A percentile compares a stretch with the other conserved stretches of the same genome.
Conservation (phyloP, 73 alveolate species). For the Paramecium sexaurelia region DNA sequence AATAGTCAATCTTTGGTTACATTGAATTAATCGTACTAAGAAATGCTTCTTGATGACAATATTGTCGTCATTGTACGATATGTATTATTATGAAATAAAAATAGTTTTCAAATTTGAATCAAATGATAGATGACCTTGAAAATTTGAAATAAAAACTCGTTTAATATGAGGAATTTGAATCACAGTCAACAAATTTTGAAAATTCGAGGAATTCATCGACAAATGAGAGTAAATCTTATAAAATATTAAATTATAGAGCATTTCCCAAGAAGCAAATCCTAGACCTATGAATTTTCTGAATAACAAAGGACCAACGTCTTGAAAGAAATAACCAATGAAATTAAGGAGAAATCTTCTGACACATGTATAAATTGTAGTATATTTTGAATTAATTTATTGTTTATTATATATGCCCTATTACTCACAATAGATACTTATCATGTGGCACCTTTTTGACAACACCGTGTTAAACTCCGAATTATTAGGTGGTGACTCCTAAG, state of each 20-base stretch:
- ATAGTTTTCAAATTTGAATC: neutral
- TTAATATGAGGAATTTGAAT: neutral
- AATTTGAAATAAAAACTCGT: neutral
- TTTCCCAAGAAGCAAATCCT: neutral
- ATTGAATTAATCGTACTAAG: neutral
- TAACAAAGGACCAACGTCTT: neutral
- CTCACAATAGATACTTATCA: conserved; percentile 59
- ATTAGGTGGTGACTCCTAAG: conserved; percentile 1
- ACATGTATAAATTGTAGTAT: conserved; percentile 27
- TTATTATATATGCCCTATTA: neutral
- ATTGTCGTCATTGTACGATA: neutral
- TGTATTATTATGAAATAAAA: neutral
- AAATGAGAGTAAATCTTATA: neutral
- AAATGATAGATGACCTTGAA: neutral
- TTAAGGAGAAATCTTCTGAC: neutral
- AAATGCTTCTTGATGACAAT: neutral
- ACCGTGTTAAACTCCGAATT: neutral
- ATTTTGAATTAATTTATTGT: neutral
- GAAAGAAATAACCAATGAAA: conserved; percentile 2
- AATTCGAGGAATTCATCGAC: neutral
- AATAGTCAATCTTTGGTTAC: neutral
- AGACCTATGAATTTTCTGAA: neutral
- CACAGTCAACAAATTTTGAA: neutral
- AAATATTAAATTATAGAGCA: neutral
- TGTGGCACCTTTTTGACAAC: conserved; percentile 45